Conservation (phyloP, 371 early-diverging fungal species). For the Mortierella sp. region DNA sequence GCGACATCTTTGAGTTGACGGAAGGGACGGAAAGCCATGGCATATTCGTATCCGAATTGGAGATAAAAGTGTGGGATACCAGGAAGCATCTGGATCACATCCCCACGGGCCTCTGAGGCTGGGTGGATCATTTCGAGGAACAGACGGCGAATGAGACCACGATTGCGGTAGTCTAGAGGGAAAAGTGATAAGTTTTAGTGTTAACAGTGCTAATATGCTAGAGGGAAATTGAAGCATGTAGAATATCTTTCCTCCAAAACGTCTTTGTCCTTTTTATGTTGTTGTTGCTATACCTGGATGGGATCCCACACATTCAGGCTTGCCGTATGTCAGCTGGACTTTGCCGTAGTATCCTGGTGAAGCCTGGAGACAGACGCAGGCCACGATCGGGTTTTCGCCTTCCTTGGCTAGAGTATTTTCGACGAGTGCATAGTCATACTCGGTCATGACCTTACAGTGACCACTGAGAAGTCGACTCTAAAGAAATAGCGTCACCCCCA, state of each 20-base stretch:
- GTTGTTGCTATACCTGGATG: slow-evolving; percentile 26
- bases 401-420: slow-evolving; percentile 35
- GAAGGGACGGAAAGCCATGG: neutral
- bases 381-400: slow-evolving; percentile 36
- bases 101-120: slow-evolving; percentile 28
- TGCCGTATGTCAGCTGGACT: slow-evolving; percentile 18
- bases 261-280: neutral
- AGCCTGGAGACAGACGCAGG: slow-evolving; percentile 22
- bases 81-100: slow-evolving; percentile 36
- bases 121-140: slow-evolving; percentile 38
- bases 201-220: too few species aligned
- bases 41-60: slow-evolving; percentile 49
- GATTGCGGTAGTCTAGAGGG: slow-evolving; percentile 24
- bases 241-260: too few species aligned
- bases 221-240: too few species aligned
- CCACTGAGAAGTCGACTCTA: slow-evolving; percentile 34
- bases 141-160: slow-evolving; percentile 30
- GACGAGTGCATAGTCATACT: slow-evolving; percentile 35
- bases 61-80: slow-evolving; percentile 41
- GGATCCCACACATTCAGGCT: slow-evolving; percentile 29
- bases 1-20: slow-evolving; percentile 4
- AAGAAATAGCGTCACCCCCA: neutral
- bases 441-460: slow-evolving; percentile 22
- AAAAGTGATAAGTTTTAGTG: too few species aligned
- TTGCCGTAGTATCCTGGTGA: slow-evolving; percentile 33